phyloP scores from a whole-genome alignment of 2,329 filamentous ascomycete species.

The Ascochyta lentis region DNA sequence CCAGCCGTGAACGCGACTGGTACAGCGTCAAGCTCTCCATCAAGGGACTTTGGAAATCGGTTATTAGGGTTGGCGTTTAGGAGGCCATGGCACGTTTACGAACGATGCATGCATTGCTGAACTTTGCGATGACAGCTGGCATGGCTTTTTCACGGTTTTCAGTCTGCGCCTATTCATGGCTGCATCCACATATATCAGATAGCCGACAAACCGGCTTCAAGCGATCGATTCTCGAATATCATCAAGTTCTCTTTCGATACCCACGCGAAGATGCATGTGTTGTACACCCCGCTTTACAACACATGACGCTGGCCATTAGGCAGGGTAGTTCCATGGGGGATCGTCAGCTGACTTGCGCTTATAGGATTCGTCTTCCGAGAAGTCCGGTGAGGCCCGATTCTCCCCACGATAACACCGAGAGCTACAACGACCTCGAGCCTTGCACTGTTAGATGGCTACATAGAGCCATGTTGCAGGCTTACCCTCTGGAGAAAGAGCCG shows the following conservation, averaged over 20 bases:
- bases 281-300: neutral
- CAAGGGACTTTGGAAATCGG: conserved; percentile 43
- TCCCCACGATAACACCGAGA: neutral
- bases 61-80: conserved; percentile 42
- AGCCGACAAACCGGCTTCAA: conserved; percentile 20
- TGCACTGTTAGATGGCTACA: no score
- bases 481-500: no score
- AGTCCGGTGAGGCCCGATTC: neutral
- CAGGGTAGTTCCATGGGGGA: conserved; percentile 1
- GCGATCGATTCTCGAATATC: conserved; percentile 20
- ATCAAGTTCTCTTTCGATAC: conserved; percentile 8
- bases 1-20: conserved; percentile 43
- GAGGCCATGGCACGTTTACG: conserved; percentile 32
- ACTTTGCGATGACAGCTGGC: conserved; percentile 19
- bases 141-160: conserved; percentile 15
- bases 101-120: conserved; percentile 27
- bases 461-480: no score
- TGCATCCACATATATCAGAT: conserved; percentile 21
- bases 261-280: neutral
- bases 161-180: conserved; percentile 19
- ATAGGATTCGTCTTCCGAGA: conserved; percentile 1
- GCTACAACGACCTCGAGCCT: no score
- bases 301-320: neutral
- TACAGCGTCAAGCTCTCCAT: conserved; percentile 39
- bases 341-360: conserved; percentile 12